Percentiles rank a stretch among this genome's conserved stretches.
Evolutionary conservation across 2,329 filamentous ascomycete genomes (phyloP).

Genomic region (Periglandula ipomoeae): DNA sequence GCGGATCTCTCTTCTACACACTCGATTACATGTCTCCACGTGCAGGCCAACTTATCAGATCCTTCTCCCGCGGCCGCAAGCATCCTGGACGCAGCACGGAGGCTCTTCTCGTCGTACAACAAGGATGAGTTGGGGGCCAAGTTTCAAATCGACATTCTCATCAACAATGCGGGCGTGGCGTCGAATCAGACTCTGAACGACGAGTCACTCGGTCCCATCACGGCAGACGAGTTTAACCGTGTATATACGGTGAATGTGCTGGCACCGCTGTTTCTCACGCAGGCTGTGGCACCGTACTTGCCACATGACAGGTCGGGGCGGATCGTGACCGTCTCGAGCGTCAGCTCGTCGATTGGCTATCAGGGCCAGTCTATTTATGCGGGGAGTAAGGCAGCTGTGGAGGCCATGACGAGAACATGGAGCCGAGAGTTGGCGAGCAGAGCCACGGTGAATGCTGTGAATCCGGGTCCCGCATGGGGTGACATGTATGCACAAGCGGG

Average conservation of each 20-base stretch:
- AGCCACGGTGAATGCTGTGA: slow-evolving; percentile 47
- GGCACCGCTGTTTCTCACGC: slow-evolving; percentile 67
- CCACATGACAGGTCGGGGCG: slow-evolving; percentile 54
- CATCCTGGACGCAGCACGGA: slow-evolving; percentile 21
- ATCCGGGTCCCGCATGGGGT: slow-evolving; percentile 46
- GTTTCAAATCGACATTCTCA: slow-evolving; percentile 60
- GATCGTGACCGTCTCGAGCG: slow-evolving; percentile 48
- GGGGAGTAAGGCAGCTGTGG: slow-evolving; percentile 48
- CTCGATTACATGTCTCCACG: slow-evolving; percentile 20
- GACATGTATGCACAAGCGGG: slow-evolving; percentile 38
- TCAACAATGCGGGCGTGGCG: slow-evolving; percentile 76
- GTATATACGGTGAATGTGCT: slow-evolving; percentile 76
- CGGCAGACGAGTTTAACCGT: slow-evolving; percentile 55
- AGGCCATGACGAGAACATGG: slow-evolving; percentile 52
- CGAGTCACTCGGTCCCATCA: slow-evolving; percentile 39
- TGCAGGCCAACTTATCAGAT: slow-evolving; percentile 21
- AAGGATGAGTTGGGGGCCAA: slow-evolving; percentile 1
- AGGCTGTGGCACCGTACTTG: slow-evolving; percentile 62
- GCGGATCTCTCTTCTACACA: slow-evolving; percentile 35
- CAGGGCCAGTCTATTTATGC: slow-evolving; percentile 48
- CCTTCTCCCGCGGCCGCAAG: slow-evolving; percentile 16
- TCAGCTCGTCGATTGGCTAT: slow-evolving; percentile 44
- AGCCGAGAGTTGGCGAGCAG: slow-evolving; percentile 44
- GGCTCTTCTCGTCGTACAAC: slow-evolving; percentile 18
- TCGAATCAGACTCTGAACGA: slow-evolving; percentile 57